Base-by-base conservation (phyloP, 1,139 yeast species). In the Kodamaea alishanica region DNA sequence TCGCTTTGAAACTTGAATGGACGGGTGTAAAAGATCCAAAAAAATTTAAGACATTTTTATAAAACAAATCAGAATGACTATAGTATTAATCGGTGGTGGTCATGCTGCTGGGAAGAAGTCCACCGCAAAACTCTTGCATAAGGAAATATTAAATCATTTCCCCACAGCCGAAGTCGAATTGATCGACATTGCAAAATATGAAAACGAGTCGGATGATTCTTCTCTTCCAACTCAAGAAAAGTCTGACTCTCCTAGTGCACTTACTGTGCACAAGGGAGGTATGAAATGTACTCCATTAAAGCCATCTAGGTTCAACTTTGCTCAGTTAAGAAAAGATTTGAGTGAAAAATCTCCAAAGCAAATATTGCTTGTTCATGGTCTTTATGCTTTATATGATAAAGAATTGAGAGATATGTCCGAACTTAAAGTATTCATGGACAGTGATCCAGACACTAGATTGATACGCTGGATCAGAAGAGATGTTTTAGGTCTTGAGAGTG, bases 361-460 rank as follows among this genome's bases (percentile, higher is more conserved):
- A 63, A 67, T 86, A 7, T 60, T 81, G 8, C 62, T 89, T 8
- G 75, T 88, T 2, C 84, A 83, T 56, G 97, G 97, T 0, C 66
- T 84, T 27, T 89, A 89, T 55, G 94, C 96, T 0, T 67, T 90
- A 30, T 84, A 79, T 54, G 83, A 87, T 54, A 64, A 65, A 35
- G 69, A 67, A 26, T 59, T 90, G n/a, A 63, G 86, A 31, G 67
- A 68, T 4, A 50, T 74, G 55, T 80, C 92, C 0, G 70, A 79
- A 3, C 68, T 89, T 51, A 83, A 79, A 52, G 79, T 89, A 2
- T 90, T 83, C 53, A 72, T 89, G n/a, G 94, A 86, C 50, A 76
- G 90, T 47, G 97, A 90, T 57, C 79, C 94, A 1, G 97, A 90
- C 57, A 79, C 86, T 5, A 66, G 97, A 43, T 64, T 90, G 33